Conservation (phyloP, 2,329 filamentous ascomycete genomes). For the Phyllosticta ampelicida region DNA sequence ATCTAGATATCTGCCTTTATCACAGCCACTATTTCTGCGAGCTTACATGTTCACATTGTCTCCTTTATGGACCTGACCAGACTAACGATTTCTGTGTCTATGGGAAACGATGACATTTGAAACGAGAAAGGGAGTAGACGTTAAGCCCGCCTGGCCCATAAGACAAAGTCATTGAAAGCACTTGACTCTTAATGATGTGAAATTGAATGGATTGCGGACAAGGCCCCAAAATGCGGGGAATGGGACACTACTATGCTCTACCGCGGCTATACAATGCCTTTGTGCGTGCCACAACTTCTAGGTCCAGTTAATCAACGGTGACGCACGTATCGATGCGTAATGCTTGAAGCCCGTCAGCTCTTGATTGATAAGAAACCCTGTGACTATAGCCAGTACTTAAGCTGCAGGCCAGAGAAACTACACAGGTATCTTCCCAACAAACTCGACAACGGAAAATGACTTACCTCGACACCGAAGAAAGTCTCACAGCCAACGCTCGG, state of each 20-base stretch:
- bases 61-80: not conserved
- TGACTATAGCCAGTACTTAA: not conserved
- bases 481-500: constrained; percentile 15
- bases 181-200: too few species aligned
- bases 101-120: not conserved
- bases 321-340: not conserved
- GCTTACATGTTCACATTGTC: not conserved
- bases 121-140: too few species aligned
- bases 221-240: too few species aligned
- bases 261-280: not conserved
- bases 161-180: too few species aligned
- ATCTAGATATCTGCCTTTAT: not conserved
- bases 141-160: too few species aligned
- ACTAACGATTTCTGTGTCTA: not conserved
- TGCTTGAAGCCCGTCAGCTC: not conserved
- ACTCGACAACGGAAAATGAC: not conserved
- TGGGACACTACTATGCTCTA: too few species aligned
- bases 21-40: not conserved
- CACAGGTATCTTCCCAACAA: not conserved
- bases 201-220: too few species aligned
- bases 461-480: not conserved
- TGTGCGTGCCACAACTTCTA: not conserved
- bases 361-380: not conserved
- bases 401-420: not conserved
- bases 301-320: too few species aligned